Conservation (phyloP, 306 rosid genomes). For the Acacia crassicarpa region DNA sequence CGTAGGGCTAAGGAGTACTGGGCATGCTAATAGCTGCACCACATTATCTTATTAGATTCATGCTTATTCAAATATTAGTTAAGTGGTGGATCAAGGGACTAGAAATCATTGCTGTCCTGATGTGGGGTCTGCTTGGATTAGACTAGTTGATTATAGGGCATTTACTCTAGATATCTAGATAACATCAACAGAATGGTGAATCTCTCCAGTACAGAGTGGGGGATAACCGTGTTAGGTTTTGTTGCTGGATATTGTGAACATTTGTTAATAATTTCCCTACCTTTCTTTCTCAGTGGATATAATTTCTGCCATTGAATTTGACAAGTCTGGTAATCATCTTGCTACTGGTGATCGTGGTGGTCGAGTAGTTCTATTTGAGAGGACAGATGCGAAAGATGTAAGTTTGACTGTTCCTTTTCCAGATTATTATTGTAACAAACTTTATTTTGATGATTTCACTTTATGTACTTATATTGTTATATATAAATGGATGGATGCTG, state of each 20-base stretch:
- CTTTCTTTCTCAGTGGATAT: slow-evolving; percentile 79
- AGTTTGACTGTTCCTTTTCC: slow-evolving; percentile 34
- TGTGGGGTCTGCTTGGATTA: not conserved
- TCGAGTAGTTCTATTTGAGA: slow-evolving; percentile 97
- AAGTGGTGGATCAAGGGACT: slow-evolving; percentile 7
- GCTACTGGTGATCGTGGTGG: slow-evolving; percentile 99
- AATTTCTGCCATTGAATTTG: slow-evolving; percentile 97
- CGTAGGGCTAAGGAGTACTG: not conserved
- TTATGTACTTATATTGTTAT: slow-evolving; percentile 18
- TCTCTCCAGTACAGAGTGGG: not conserved
- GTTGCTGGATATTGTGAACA: slow-evolving; percentile 23
- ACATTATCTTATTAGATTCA: not conserved
- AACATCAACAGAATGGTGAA: not conserved
- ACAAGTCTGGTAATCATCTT: slow-evolving; percentile 92
- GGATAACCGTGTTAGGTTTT: slow-evolving; percentile 20
- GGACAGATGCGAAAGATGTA: slow-evolving; percentile 93
- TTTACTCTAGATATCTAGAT: not conserved
- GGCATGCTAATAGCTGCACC: slow-evolving; percentile 17
- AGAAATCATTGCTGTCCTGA: slow-evolving; percentile 10
- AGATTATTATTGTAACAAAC: slow-evolving; percentile 4
- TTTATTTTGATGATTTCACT: slow-evolving; percentile 13
- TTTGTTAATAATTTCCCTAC: slow-evolving; percentile 29
- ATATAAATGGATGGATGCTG: slow-evolving; percentile 11
- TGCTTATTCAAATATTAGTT: slow-evolving; percentile 20
- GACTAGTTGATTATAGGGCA: not conserved